Percentiles rank a stretch among this genome's conserved stretches.
Conservation (phyloP, 371 early-diverging fungal genomes). For the Mortierella sp. region DNA sequence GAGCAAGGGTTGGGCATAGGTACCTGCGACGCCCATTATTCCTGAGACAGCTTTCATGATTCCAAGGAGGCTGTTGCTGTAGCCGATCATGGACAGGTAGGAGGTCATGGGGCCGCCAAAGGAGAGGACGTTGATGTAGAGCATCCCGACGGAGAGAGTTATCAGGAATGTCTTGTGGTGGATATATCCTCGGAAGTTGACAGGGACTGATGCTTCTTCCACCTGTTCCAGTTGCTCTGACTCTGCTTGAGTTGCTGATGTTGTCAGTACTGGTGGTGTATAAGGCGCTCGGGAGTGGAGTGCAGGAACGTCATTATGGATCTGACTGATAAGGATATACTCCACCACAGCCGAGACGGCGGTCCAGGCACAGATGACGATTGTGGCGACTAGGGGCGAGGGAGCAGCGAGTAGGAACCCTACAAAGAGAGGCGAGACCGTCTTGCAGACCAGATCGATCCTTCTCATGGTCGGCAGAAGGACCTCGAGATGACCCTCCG, state of each 20-base stretch:
- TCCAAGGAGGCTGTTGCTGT: conserved; percentile 29
- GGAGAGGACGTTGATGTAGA: conserved; percentile 47
- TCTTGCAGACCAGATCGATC: conserved; percentile 50
- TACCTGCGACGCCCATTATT: conserved; percentile 34
- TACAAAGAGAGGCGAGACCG: conserved; percentile 34
- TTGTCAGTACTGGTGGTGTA: conserved; percentile 4
- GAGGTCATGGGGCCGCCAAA: conserved; percentile 45
- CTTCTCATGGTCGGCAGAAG: conserved; percentile 43
- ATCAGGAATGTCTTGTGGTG: conserved; percentile 34
- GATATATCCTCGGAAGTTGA: conserved; percentile 25
- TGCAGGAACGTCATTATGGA: conserved; percentile 28
- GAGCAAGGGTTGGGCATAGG: conserved; percentile 17
- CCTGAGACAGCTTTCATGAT: conserved; percentile 41
- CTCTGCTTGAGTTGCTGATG: background rate
- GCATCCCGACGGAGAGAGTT: conserved; percentile 29
- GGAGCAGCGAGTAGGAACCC: conserved; percentile 14
- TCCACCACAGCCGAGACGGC: conserved; percentile 21
- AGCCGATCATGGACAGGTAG: conserved; percentile 38
- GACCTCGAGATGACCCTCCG: conserved; percentile 35
- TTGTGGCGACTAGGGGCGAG: conserved; percentile 11
- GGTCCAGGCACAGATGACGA: conserved; percentile 35
- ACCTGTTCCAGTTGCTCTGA: background rate
- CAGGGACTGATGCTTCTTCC: background rate
- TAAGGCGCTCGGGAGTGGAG: conserved; percentile 15
- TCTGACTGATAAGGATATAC: conserved; percentile 39